Conservation (phyloP, 2,329 filamentous ascomycete species). For the Blastomyces silverae region DNA sequence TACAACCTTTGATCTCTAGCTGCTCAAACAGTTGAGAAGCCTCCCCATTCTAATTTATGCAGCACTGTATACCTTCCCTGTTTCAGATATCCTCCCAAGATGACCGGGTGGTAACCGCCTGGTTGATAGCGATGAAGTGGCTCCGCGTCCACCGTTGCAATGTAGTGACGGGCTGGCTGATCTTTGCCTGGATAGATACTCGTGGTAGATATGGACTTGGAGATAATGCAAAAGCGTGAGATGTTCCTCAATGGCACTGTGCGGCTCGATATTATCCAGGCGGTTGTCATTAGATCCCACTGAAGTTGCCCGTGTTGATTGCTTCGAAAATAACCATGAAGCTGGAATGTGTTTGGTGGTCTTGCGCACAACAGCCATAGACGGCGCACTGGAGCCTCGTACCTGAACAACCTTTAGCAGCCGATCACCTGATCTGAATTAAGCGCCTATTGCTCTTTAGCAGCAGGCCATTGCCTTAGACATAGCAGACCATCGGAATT, state of each 20-base stretch:
- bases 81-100: conserved; percentile 28
- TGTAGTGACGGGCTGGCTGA: neutral
- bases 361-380: too few relatives aligned
- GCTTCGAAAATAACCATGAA: too few relatives aligned
- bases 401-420: too few relatives aligned
- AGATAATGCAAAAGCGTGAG: neutral
- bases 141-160: conserved; percentile 21
- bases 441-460: too few relatives aligned
- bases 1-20: conserved; percentile 26
- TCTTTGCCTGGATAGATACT: neutral
- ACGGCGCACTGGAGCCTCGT: too few relatives aligned
- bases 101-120: conserved; percentile 33
- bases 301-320: too few relatives aligned
- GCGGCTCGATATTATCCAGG: conserved; percentile 2
- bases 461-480: too few relatives aligned
- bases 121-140: conserved; percentile 24
- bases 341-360: too few relatives aligned
- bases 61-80: conserved; percentile 33
- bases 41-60: conserved; percentile 36
- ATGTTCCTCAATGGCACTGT: neutral
- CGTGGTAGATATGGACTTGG: neutral
- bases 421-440: too few relatives aligned
- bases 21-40: conserved; percentile 35
- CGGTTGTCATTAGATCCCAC: neutral
- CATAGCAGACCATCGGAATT: too few relatives aligned